Evolutionary conservation across 2,329 filamentous ascomycete genomes (phyloP), one percentile per base, ranked within the genome.

Genomic region (Diaporthe citrichinensis): DNA sequence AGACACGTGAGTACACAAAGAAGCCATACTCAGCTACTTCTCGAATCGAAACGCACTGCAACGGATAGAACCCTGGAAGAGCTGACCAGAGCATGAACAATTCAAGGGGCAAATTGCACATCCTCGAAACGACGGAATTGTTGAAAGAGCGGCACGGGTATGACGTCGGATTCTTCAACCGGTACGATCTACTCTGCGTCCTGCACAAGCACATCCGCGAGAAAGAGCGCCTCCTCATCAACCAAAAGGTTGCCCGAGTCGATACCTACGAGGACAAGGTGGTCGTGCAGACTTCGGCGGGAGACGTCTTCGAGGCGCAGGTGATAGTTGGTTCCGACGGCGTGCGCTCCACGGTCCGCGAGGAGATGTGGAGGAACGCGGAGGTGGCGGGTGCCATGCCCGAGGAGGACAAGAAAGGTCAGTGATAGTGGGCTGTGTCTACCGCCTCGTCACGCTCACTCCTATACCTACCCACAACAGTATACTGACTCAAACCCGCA

Each of bases 291-390:
- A 69, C 46, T 4, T 12, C 34, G 23, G 6, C 46, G 1, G 65
- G 65, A 8, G 31, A 69, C 31, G 46, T 69, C 7, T 69, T 69
- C 34, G 62, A 68, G 62, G 62, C 62, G 31, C 62, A 68, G 46
- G 7, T 28, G 23, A 34, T 79, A 4, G 46, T 79, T 7, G 77
- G 78, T 5, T 73, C 77, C 62, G 76, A 77, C 62, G 76, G 76
- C n/a, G 71, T 76, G 25, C 74, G 76, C 23, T 76, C 74, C 20
- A 61, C 61, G n/a, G 65, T 76, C 36, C 72, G 74, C 1, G 28
- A 55, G 34, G 65, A 72, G 34, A 82, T 85, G 81, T 68, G 58
- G 58, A 71, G 74, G 12, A 34, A 71, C 14, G 44, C 36, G 12
- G 28, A 59, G 23, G 23, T 23, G 17, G 53, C 53, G 7, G 53